These are phyloP conservation scores for Wickerhamiella azyma DNA, from an alignment of 805 yeast genomes.

Conservation along the genomic window DNA sequence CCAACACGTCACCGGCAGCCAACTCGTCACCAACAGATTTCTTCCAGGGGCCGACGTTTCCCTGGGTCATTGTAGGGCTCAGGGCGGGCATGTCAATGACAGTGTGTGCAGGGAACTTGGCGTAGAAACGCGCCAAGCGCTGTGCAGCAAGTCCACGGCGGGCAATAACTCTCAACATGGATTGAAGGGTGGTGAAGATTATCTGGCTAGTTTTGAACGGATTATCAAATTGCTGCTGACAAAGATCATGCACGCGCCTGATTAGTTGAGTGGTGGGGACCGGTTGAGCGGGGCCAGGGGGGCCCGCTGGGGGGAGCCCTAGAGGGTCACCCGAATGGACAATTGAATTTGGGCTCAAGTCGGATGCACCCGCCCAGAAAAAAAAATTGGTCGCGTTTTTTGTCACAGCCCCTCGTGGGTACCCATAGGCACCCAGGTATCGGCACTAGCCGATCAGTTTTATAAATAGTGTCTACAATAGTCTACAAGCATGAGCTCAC, in stretches of 20 bases:
- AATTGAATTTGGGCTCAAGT: too few relatives aligned
- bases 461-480: too few relatives aligned
- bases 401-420: too few relatives aligned
- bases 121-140: slow-evolving; percentile 9
- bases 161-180: slow-evolving; percentile 4
- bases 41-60: slow-evolving; percentile 80
- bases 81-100: slow-evolving; percentile 96
- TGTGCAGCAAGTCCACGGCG: slow-evolving; percentile 7
- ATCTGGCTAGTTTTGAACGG: neutral
- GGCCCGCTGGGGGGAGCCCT: too few relatives aligned
- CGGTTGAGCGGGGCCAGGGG: too few relatives aligned
- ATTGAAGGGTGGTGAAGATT: neutral
- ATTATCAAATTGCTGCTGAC: slow-evolving; percentile 9
- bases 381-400: too few relatives aligned
- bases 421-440: too few relatives aligned
- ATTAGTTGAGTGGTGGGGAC: neutral
- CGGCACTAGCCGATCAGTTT: too few relatives aligned
- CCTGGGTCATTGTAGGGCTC: slow-evolving; percentile 99
- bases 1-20: slow-evolving; percentile 84
- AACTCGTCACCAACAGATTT: slow-evolving; percentile 81
- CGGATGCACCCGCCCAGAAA: too few relatives aligned
- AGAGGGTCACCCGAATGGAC: too few relatives aligned
- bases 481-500: too few relatives aligned
- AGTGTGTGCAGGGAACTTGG: slow-evolving; percentile 59
- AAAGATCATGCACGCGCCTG: neutral